A percentile compares a stretch with the other conserved stretches of the same genome.
These are phyloP conservation scores for Trichophyton benhamiae DNA, from an alignment of 2,329 filamentous ascomycete species.

Conservation along the genomic window DNA sequence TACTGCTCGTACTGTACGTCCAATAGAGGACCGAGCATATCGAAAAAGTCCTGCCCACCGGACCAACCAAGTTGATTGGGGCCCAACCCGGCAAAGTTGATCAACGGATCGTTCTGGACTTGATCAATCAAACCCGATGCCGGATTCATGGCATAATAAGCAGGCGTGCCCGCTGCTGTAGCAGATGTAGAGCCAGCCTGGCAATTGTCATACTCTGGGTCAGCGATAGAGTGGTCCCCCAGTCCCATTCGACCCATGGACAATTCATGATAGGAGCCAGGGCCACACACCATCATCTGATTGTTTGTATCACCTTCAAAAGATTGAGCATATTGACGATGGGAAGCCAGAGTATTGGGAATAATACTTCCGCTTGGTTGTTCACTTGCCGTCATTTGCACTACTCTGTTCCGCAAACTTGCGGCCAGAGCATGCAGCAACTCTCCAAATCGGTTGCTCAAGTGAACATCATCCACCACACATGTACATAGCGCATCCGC, in stretches of 20 bases:
- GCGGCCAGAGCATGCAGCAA: constrained; percentile 13
- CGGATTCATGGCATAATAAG: constrained; percentile 8
- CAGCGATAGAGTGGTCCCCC: constrained; percentile 6
- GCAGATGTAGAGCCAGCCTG: constrained; percentile 5
- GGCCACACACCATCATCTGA: constrained; percentile 5
- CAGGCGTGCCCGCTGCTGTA: constrained; percentile 8
- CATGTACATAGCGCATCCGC: constrained; percentile 41
- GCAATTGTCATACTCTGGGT: constrained; percentile 3
- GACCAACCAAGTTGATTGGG: constrained; percentile 16
- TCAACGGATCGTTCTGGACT: constrained; percentile 14
- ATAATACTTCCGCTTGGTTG: constrained; percentile 12
- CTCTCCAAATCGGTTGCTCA: constrained; percentile 51
- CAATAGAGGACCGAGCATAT: constrained; percentile 15
- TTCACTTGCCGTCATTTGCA: constrained; percentile 7
- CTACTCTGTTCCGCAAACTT: constrained; percentile 13
- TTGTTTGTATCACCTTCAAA: constrained; percentile 6
- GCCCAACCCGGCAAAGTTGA: constrained; percentile 15
- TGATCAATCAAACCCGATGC: neutral
- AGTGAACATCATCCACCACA: constrained; percentile 48
- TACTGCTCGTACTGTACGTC: constrained; percentile 17
- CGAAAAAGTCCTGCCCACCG: constrained; percentile 16
- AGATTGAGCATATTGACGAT: constrained; percentile 7
- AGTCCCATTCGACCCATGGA: constrained; percentile 1
- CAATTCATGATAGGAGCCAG: constrained; percentile 5
- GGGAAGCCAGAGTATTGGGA: constrained; percentile 9